Base-by-base conservation (phyloP, 768 basidiomycete species). In the Leccinum boreale region DNA sequence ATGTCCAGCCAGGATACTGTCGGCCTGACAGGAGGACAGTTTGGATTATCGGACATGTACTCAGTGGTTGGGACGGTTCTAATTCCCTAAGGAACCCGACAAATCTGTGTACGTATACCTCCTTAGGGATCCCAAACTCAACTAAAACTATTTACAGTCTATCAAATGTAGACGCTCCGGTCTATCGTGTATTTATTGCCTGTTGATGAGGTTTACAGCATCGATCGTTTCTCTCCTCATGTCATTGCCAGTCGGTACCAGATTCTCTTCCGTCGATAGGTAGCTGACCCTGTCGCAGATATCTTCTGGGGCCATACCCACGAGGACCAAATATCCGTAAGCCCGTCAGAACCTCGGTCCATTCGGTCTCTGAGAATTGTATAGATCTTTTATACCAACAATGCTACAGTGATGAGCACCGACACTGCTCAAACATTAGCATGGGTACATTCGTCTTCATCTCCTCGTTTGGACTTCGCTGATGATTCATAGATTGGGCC, bases 221-320 rank as follows among this genome's bases (percentile, higher is more conserved):
- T 90, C 55, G 87, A 90, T 63, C 85, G 87, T n/a, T 90, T 79
- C 70, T 85, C 87, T 8, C 87, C 87, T 29, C 88, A 90, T 63
- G 87, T 89, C 55, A 86, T 90, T 59, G 85, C 87, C 46, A 86
- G 85, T 87, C 53, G 45, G 85, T 78, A 45, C 11, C n/a, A 14
- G 28, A 23, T 36, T 26, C 2, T 50, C 17, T 17, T 9, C n/a
- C 26, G 2, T 31, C 23, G 44, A 44, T 8, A 50, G 19, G 17
- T 60, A 44, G 57, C 58, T 60, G 64, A 62, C 56, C 52, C 53
- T 50, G 26, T 42, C 52, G 39, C 55, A 85, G 87, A 82, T 61
- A 82, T 90, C n/a, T 89, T 90, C 76, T 91, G 78, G 66, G 89
- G 89, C 6, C 90, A 91, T 64, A 83, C 85, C 0, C 88, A 90